phyloP scores from a whole-genome alignment of 1,284 basidiomycete genomes.

The Trametes sp. region DNA sequence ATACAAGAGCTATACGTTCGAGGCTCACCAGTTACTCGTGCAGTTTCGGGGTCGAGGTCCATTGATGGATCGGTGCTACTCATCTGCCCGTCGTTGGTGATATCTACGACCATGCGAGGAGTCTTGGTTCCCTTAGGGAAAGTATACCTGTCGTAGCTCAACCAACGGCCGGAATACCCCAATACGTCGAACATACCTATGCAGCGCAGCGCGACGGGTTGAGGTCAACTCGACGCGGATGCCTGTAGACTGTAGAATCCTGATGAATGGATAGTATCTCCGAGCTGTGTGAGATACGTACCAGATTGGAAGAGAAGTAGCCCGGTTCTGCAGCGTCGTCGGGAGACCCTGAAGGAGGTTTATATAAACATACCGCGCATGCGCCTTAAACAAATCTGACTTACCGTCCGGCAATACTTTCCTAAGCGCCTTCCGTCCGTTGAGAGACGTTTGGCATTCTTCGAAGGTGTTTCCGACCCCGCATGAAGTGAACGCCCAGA shows the following conservation, averaged over 20 bases:
- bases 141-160: constrained; percentile 35
- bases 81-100: constrained; percentile 63
- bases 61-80: constrained; percentile 57
- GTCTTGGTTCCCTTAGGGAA: constrained; percentile 41
- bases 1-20: background rate
- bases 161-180: background rate
- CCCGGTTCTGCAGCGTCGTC: constrained; percentile 69
- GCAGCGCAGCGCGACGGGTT: constrained; percentile 61
- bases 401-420: constrained; percentile 55
- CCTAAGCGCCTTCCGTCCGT: constrained; percentile 52
- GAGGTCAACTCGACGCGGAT: constrained; percentile 67
- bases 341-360: constrained; percentile 51
- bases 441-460: constrained; percentile 55
- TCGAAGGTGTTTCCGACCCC: constrained; percentile 50
- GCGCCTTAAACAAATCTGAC: background rate
- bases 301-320: constrained; percentile 68
- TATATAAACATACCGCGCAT: no score
- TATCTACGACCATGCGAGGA: constrained; percentile 61
- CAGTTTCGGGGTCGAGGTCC: constrained; percentile 53
- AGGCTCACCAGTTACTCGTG: constrained; percentile 48
- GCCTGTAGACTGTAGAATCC: constrained; percentile 52
- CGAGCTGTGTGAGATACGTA: constrained; percentile 33
- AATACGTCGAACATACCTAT: constrained; percentile 48
- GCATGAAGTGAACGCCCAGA: constrained; percentile 61
- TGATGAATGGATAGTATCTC: background rate